Percentiles rank a stretch among this genome's conserved stretches.
These are phyloP conservation scores for Cladosporium halotolerans DNA, from an alignment of 2,329 filamentous ascomycete genomes.

Conservation along the genomic window DNA sequence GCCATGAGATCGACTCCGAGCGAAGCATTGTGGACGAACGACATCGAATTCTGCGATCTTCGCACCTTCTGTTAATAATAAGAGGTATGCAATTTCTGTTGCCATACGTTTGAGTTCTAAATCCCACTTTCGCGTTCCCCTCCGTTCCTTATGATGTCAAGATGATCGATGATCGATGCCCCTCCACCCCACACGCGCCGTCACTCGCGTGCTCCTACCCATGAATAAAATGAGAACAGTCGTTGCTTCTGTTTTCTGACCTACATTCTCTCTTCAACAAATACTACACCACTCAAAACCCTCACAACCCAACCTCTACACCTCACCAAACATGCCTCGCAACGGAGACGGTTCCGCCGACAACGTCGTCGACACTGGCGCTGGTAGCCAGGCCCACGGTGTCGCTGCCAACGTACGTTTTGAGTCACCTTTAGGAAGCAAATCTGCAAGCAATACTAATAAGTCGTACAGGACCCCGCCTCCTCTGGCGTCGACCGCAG, in stretches of 20 bases:
- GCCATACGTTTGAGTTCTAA: too few species aligned
- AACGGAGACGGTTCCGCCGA: constrained; percentile 2
- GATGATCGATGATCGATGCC: background rate
- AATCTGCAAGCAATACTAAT: too few species aligned
- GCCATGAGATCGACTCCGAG: too few species aligned
- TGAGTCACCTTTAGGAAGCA: too few species aligned
- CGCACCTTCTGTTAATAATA: too few species aligned
- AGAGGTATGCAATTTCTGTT: too few species aligned
- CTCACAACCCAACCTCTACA: background rate
- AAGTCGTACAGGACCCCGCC: background rate
- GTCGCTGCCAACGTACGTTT: background rate
- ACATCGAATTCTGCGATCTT: too few species aligned
- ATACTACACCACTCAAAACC: background rate
- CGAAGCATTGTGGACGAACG: too few species aligned
- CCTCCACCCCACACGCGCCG: background rate
- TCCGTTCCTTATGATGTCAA: background rate
- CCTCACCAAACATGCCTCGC: constrained; percentile 5
- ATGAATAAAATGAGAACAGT: background rate
- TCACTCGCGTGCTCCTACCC: background rate
- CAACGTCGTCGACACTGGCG: constrained; percentile 9
- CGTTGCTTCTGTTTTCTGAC: background rate
- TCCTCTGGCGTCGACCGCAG: constrained; percentile 6
- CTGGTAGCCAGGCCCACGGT: constrained; percentile 5
- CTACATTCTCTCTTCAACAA: background rate
- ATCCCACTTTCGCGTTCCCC: background rate